Evolutionary conservation across 2,329 filamentous ascomycete genomes (phyloP), one percentile per base, ranked within the genome.

Genomic region (Stemphylium lycopersici): DNA sequence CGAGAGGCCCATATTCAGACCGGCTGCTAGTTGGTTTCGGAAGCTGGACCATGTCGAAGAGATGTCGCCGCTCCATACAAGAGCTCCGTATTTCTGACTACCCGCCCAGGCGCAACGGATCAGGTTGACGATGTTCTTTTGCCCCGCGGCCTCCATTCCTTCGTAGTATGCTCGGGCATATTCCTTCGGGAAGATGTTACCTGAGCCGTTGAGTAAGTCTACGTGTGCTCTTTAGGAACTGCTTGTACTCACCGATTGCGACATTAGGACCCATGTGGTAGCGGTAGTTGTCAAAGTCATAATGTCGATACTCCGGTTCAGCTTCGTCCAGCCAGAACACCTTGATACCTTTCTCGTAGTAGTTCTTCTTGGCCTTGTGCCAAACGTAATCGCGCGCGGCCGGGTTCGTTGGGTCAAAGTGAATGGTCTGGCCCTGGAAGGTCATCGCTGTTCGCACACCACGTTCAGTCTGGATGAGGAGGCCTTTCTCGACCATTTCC

Each of bases 291-390:
- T 89, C 87, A 64, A 88, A 89, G 66, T 89, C 85, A 67, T 89
- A 89, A 10, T 79, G 78, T 0, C 74, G 78, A 62, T 88, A 89
- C 66, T 89, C 86, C 0, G 86, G 86, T 62, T 89, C 87, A 0
- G 87, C 87, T 67, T 89, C 87, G 60, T 90, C 87, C 0, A 89
- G 79, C 87, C 87, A 89, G 71, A 89, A 89, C 0, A 83, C 72
- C 54, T 82, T 81, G 69, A 89, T 84, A 2, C 87, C 87, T 48
- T 83, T 83, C 43, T 79, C 71, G 62, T 83, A 84, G 73, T 89
- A 89, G 67, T 88, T 85, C 48, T 80, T 62, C 66, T 84, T 85
- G 0, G 76, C 81, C 48, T 81, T 83, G 1, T 74, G 67, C 86
- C 87, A 90, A 2, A 89, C 76, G 39, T 81, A 89, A 1, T 78